These are phyloP conservation scores for Candida glaebosa DNA, from an alignment of 805 yeast species.

Conservation along the genomic window DNA sequence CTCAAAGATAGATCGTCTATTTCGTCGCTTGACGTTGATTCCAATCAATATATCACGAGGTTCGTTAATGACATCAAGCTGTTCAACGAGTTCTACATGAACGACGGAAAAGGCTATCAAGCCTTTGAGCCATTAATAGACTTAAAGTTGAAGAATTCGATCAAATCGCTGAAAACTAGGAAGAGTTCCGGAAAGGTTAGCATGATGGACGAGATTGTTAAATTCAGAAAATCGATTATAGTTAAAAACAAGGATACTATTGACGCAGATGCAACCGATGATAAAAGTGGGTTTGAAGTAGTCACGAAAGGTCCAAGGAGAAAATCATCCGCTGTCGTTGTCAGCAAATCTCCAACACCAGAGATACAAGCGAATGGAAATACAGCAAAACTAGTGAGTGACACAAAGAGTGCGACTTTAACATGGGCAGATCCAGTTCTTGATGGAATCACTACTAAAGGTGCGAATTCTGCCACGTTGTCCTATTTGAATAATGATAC, in stretches of 20 bases:
- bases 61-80: slow-evolving; percentile 18
- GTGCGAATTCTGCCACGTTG: neutral
- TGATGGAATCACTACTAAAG: neutral
- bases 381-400: neutral
- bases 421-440: neutral
- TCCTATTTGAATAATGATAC: neutral
- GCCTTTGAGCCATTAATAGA: slow-evolving; percentile 37
- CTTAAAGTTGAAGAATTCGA: slow-evolving; percentile 17
- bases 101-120: slow-evolving; percentile 28
- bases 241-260: slow-evolving; percentile 11
- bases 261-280: slow-evolving; percentile 18
- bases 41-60: slow-evolving; percentile 14
- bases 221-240: slow-evolving; percentile 23
- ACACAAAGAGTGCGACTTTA: neutral
- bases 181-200: slow-evolving; percentile 11
- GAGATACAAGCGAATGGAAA: neutral
- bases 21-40: slow-evolving; percentile 19
- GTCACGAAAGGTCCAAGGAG: slow-evolving; percentile 20
- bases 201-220: slow-evolving; percentile 16
- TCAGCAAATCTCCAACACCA: slow-evolving; percentile 9
- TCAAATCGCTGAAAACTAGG: slow-evolving; percentile 14
- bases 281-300: slow-evolving; percentile 22
- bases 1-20: slow-evolving; percentile 8
- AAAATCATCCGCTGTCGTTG: slow-evolving; percentile 8
- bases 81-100: slow-evolving; percentile 32